Base-by-base conservation (phyloP, 257 asterid species). In the Salvia splendens region DNA sequence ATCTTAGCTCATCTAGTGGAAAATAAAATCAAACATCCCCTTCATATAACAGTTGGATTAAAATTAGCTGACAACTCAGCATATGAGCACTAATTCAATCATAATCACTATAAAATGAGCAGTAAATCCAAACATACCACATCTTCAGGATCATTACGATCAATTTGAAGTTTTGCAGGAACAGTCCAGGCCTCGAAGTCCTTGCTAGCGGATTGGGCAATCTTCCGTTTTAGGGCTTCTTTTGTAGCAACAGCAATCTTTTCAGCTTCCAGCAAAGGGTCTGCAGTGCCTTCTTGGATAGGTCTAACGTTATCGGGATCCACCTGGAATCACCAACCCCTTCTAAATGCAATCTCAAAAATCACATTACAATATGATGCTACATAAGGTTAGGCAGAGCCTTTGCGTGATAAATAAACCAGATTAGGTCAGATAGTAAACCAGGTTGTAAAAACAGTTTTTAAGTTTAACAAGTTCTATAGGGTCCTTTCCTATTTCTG, bases 111-210 rank as follows among this genome's bases (percentile, higher is more conserved):
- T 15, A 50, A 38, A 70, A 51, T 53, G 75, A 52, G 53, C 20
- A 32, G 71, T 14, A 57, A 70, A 50, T 66, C 12, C 2, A 53
- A 70, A 72, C 92, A 47, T 86, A 93, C 99, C 96, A 90, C 97
- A 67, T 93, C 99, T 76, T 93, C 99, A 28, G 99, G 85, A 82
- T 93, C 99, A 82, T 87, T 83, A 66, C 91, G 91, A 33, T 88
- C 94, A 64, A 90, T 85, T 43, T 84, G 87, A 75, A 93, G 99
- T 78, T 88, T 93, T 50, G 89, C 83, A 10, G 99, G 99, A 67
- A 90, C 80, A 53, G 83, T 84, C 79, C 84, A 78, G 55, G 96
- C 41, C 80, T 93, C 86, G 30, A 76, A 79, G 56, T 88, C 99
- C 75, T 84, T 78, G 9, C 65, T 57, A 70, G 96, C 92, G 79